These are phyloP conservation scores for Trypanosoma boissoni DNA, from an alignment of 208 protist species.

Conservation along the genomic window DNA sequence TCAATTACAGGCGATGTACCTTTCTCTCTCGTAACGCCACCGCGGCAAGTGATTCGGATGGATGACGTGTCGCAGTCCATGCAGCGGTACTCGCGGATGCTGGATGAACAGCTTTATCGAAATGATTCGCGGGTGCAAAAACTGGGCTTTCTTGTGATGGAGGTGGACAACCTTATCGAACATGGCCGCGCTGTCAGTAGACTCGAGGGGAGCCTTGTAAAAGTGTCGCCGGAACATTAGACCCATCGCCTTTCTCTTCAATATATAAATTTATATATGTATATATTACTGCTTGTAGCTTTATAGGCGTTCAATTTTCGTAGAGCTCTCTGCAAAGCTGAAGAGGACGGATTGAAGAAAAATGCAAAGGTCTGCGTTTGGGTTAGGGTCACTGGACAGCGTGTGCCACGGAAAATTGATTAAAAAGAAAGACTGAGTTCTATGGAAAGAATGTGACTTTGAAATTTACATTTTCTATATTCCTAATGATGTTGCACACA, in stretches of 20 bases:
- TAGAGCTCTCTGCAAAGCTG: no score
- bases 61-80: constrained; percentile 46
- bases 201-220: neutral
- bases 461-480: no score
- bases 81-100: constrained; percentile 45
- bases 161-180: constrained; percentile 53
- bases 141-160: constrained; percentile 27
- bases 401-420: no score
- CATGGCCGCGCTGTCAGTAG: constrained; percentile 20
- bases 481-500: no score
- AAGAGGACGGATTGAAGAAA: no score
- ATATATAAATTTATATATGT: neutral
- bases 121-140: constrained; percentile 35
- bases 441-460: no score
- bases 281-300: no score
- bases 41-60: neutral
- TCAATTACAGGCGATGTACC: neutral
- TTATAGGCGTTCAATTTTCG: no score
- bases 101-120: constrained; percentile 21
- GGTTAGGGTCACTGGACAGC: no score
- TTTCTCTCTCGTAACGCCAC: no score
- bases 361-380: no score
- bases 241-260: neutral
- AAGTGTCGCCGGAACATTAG: neutral
- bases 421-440: no score